These are phyloP conservation scores for Russula emetica DNA, from an alignment of 768 basidiomycete species.

Conservation along the genomic window DNA sequence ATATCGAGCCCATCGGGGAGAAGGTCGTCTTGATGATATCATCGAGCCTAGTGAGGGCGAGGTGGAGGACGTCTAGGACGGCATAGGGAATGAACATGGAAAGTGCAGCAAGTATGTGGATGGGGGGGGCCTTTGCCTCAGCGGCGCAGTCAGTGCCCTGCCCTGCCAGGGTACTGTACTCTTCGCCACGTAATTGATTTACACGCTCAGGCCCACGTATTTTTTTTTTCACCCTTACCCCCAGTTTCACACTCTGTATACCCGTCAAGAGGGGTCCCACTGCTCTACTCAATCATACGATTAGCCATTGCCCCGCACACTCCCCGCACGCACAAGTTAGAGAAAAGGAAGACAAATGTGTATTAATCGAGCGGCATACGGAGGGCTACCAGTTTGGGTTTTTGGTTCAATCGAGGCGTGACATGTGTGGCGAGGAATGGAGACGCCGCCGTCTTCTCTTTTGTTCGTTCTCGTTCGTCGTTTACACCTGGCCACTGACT, in stretches of 20 bases:
- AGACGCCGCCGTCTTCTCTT: background rate
- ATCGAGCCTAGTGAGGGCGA: background rate
- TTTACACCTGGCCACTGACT: background rate
- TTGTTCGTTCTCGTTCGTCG: constrained; percentile 7
- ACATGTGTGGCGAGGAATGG: background rate
- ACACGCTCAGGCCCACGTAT: background rate
- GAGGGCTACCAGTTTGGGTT: background rate
- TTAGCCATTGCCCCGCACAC: background rate
- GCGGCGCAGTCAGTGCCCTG: background rate
- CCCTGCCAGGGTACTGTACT: background rate
- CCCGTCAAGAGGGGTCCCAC: background rate
- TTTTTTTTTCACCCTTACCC: background rate
- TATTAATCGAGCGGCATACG: background rate
- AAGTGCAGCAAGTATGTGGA: background rate
- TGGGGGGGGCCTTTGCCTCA: background rate
- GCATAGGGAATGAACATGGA: background rate
- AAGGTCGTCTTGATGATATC: background rate
- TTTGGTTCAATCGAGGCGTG: background rate
- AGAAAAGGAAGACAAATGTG: background rate
- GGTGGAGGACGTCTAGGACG: background rate
- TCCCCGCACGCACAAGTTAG: background rate
- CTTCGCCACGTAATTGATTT: background rate
- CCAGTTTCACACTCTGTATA: background rate
- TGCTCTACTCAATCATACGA: background rate
- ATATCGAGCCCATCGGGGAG: background rate